Base-by-base conservation (phyloP, 2,329 filamentous ascomycete species). In the Sporothrix schenckii region DNA sequence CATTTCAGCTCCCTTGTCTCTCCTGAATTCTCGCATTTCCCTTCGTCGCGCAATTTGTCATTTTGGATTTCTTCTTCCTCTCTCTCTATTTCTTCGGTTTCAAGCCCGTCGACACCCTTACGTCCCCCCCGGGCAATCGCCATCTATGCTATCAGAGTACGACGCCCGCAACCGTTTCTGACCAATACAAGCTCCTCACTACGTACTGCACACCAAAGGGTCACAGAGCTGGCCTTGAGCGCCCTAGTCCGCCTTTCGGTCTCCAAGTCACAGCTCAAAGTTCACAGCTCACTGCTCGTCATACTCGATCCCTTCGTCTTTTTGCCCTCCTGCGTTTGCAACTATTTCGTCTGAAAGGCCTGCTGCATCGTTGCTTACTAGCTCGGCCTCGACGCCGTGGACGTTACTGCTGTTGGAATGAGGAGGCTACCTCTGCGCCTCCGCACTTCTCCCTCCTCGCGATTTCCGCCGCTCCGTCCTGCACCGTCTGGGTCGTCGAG, bases 351-450 rank as follows among this genome's bases (percentile, higher is more conserved):
- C 61, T 50, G 41, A 50, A 65, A 30, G 61, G 44, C 16, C 21
- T 21, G 44, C 13, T 19, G 10, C 7, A 19, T 4, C n/a, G 3
- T n/a, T 47, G 7, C 52, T 41, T 30, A 16, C 56, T 21, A 19
- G 47, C 60, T 53, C 54, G 65, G 56, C 65, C 47, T 27, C 41
- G 61, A 53, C 52, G 53, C 54, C 27, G 41, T 10, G 11, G 21
- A 49, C 41, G 54, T 41, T 53, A 14, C 49, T 41, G 30, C 78
- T 79, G 81, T 77, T 79, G 81, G 81, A 77, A 83, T 84, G 82
- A 82, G 80, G 79, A 82, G 78, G 77, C 75, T 79, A 79, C 74
- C 77, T 77, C 75, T 78, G 74, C 76, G 75, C 74, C 74, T 78
- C 74, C 77, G 78, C 77, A 78, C 77, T 73, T 79, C 76, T 71